Conservation (phyloP, 345 rosid genomes). For the Diplotaxis tenuifolia region DNA sequence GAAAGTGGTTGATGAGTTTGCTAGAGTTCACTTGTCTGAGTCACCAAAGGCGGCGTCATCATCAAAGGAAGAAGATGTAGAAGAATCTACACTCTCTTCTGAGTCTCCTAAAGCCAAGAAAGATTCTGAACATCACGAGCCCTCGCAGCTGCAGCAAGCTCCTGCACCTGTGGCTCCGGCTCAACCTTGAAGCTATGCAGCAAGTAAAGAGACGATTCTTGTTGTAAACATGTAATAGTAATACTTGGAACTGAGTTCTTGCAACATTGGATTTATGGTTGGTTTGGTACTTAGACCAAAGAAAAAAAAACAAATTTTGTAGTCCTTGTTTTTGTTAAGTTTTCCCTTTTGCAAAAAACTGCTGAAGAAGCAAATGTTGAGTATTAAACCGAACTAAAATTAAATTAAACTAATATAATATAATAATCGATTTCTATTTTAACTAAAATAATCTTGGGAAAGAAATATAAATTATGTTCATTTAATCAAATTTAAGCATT, state of each 20-base stretch:
- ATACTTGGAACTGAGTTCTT: conserved; percentile 27
- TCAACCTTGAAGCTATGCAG: conserved; percentile 24
- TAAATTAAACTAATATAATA: background rate
- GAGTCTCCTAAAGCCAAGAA: conserved; percentile 20
- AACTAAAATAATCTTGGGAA: no score
- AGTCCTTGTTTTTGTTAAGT: conserved; percentile 5
- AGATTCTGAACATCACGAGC: conserved; percentile 23
- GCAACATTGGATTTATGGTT: conserved; percentile 23
- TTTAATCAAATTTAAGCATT: no score
- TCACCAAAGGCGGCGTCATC: conserved; percentile 52
- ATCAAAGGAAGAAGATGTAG: conserved; percentile 40
- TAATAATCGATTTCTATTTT: no score
- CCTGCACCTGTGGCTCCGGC: conserved; percentile 21
- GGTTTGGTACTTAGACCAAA: conserved; percentile 26
- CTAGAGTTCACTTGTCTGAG: conserved; percentile 77
- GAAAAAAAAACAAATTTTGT: conserved; percentile 22
- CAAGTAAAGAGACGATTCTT: conserved; percentile 22
- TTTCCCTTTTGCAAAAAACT: no score
- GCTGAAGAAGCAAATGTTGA: background rate
- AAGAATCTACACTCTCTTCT: conserved; percentile 24
- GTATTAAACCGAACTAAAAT: background rate
- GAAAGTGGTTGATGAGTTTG: conserved; percentile 83
- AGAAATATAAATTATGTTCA: no score
- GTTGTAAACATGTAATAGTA: conserved; percentile 21
- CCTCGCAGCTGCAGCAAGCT: conserved; percentile 14